Evolutionary conservation across 805 yeast genomes (phyloP).

Genomic region (Starmerella bacillaris): DNA sequence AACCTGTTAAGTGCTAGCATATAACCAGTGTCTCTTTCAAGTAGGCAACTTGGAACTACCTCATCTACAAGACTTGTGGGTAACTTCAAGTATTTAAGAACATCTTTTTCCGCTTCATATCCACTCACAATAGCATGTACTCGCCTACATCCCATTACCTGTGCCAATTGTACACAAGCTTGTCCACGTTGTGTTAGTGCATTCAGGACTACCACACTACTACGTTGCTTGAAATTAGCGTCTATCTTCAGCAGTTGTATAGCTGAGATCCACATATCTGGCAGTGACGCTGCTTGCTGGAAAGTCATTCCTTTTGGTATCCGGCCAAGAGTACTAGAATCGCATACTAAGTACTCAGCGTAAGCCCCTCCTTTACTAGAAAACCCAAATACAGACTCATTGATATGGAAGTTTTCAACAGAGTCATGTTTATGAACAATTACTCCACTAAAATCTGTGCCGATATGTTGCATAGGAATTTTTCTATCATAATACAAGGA

Average conservation of each 20-base stretch:
- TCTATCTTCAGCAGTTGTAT: constrained; percentile 20
- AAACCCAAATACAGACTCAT: constrained; percentile 25
- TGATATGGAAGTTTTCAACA: constrained; percentile 15
- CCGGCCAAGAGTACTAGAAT: constrained; percentile 15
- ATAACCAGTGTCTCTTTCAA: constrained; percentile 13
- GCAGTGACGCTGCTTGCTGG: constrained; percentile 21
- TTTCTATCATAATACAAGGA: constrained; percentile 11
- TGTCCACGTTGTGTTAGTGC: constrained; percentile 24
- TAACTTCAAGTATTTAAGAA: constrained; percentile 12
- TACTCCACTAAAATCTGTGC: constrained; percentile 26
- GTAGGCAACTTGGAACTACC: constrained; percentile 12
- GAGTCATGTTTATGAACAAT: constrained; percentile 12
- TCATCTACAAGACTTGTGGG: constrained; percentile 16
- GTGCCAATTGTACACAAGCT: constrained; percentile 26
- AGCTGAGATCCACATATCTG: constrained; percentile 26
- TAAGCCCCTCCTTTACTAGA: constrained; percentile 24
- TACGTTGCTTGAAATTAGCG: constrained; percentile 19
- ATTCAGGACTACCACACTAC: constrained; percentile 22
- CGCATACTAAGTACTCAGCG: constrained; percentile 23
- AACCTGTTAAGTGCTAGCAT: constrained; percentile 7
- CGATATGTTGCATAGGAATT: constrained; percentile 14
- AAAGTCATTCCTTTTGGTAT: constrained; percentile 17
- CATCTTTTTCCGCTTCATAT: constrained; percentile 17
- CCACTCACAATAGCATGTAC: constrained; percentile 21
- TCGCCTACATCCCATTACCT: constrained; percentile 22